phyloP scores from a whole-genome alignment of 768 basidiomycete species.

The Lactarius trivialis region DNA sequence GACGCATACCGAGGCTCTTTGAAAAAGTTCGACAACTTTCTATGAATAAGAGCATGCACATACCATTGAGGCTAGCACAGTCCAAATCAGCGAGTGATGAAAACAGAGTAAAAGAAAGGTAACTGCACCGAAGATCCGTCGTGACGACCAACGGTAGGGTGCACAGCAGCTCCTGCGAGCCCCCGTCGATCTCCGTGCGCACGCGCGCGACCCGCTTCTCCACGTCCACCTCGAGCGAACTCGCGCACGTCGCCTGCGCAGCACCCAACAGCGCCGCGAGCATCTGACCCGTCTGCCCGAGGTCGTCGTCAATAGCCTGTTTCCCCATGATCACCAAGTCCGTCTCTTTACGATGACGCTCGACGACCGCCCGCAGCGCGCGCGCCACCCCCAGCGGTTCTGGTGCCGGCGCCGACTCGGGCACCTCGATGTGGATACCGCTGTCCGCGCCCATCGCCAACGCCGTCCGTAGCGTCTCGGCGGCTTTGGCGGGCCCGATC shows the following conservation, averaged over 20 bases:
- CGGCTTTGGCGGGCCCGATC: conserved; percentile 87
- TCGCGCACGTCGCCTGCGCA: conserved; percentile 94
- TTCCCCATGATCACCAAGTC: conserved; percentile 96
- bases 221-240: conserved; percentile 69
- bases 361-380: conserved; percentile 70
- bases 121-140: conserved; percentile 79
- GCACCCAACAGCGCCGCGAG: conserved; percentile 87
- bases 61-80: conserved; percentile 62
- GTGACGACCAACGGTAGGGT: conserved; percentile 81
- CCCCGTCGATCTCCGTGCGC: conserved; percentile 91
- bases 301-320: conserved; percentile 97
- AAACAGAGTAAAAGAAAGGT: neutral
- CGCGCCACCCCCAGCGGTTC: conserved; percentile 93
- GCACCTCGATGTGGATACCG: conserved; percentile 83
- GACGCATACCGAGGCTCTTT: conserved; percentile 95
- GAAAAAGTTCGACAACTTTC: neutral
- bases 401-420: conserved; percentile 63
- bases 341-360: conserved; percentile 49
- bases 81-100: neutral
- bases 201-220: conserved; percentile 61
- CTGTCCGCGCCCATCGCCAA: conserved; percentile 97
- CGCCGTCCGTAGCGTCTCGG: conserved; percentile 89
- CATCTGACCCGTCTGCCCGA: conserved; percentile 96
- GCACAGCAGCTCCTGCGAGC: conserved; percentile 75
- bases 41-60: conserved; percentile 13